A percentile compares a stretch with the other conserved stretches of the same genome.
Evolutionary conservation across 306 rosid genomes (phyloP).

Genomic region (Fragaria iinumae): DNA sequence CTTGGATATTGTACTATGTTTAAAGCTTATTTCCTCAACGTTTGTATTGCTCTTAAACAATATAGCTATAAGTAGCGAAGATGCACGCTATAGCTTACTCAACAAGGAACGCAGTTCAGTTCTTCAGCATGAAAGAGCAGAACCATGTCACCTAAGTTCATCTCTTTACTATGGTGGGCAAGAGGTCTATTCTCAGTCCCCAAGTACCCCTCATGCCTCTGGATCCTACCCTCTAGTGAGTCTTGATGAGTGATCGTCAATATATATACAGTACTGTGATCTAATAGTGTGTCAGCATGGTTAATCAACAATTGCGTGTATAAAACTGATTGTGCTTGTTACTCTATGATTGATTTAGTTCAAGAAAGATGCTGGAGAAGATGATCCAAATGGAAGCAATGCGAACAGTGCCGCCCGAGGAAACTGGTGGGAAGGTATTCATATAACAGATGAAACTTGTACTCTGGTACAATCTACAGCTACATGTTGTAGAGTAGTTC

Average conservation of each 20-base stretch:
- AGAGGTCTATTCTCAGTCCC: constrained; percentile 46
- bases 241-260: constrained; percentile 21
- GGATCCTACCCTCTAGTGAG: constrained; percentile 44
- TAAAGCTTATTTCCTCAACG: constrained; percentile 16
- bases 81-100: constrained; percentile 23
- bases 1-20: background rate
- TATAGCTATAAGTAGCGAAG: constrained; percentile 31
- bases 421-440: constrained; percentile 65
- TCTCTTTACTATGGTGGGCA: constrained; percentile 59
- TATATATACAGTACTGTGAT: background rate
- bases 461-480: background rate
- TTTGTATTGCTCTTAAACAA: background rate
- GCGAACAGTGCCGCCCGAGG: constrained; percentile 43
- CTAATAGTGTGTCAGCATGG: constrained; percentile 1
- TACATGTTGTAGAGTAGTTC: background rate
- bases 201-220: constrained; percentile 30
- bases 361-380: constrained; percentile 42
- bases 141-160: constrained; percentile 60
- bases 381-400: constrained; percentile 49
- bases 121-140: constrained; percentile 43
- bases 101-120: constrained; percentile 37
- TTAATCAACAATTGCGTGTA: background rate
- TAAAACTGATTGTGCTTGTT: constrained; percentile 8
- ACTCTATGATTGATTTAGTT: constrained; percentile 29
- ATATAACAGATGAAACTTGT: background rate